Conservation (phyloP, 345 rosid genomes). For the Eucalyptus camaldulensis region DNA sequence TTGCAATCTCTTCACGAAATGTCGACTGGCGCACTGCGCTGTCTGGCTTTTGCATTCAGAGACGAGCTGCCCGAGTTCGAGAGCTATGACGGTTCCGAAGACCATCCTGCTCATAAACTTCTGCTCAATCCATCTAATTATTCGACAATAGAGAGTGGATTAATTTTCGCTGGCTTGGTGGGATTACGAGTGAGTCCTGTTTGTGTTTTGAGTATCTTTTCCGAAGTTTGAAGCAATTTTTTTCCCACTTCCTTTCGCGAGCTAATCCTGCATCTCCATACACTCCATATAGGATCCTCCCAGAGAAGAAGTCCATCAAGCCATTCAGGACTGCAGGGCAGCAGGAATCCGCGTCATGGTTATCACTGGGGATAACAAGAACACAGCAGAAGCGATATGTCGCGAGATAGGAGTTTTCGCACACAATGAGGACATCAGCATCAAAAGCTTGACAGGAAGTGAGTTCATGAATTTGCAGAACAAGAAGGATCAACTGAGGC, state of each 20-base stretch:
- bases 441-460: constrained; percentile 23
- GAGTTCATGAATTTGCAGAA: constrained; percentile 22
- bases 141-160: constrained; percentile 52
- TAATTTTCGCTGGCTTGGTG: constrained; percentile 48
- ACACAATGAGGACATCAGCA: constrained; percentile 16
- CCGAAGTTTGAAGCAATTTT: not conserved
- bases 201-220: not conserved
- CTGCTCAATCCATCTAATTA: constrained; percentile 42
- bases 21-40: constrained; percentile 49
- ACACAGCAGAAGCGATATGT: constrained; percentile 69
- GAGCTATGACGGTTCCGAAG: constrained; percentile 50
- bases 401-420: constrained; percentile 58
- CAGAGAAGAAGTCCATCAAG: constrained; percentile 51
- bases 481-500: constrained; percentile 20
- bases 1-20: constrained; percentile 32
- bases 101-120: constrained; percentile 54
- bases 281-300: constrained; percentile 51
- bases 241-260: not conserved
- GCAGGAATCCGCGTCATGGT: constrained; percentile 71
- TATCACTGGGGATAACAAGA: constrained; percentile 60
- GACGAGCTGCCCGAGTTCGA: constrained; percentile 42
- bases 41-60: constrained; percentile 64
- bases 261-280: not conserved
- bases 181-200: constrained; percentile 45
- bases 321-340: constrained; percentile 57